A percentile compares a stretch with the other conserved stretches of the same genome.
Conservation (phyloP, 1,284 basidiomycete genomes). For the Lentinus polychrous region DNA sequence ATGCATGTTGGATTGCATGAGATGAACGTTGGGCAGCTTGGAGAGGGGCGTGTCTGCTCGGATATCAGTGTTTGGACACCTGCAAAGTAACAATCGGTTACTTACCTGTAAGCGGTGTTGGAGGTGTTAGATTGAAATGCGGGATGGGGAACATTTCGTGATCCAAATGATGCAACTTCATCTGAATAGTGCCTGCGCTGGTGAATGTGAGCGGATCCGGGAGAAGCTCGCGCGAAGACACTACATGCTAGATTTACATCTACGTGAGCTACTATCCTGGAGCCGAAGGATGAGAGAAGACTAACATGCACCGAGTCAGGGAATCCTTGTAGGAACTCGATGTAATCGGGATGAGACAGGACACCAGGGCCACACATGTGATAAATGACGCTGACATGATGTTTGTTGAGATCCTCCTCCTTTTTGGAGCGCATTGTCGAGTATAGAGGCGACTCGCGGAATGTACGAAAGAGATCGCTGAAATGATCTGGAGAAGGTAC, state of each 20-base stretch:
- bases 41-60: slow-evolving; percentile 40
- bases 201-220: slow-evolving; percentile 72
- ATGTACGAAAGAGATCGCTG: slow-evolving; percentile 45
- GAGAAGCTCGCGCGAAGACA: slow-evolving; percentile 54
- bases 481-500: slow-evolving; percentile 58
- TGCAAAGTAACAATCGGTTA: neutral
- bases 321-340: slow-evolving; percentile 56
- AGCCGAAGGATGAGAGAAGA: neutral
- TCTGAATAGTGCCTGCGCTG: slow-evolving; percentile 64
- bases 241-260: slow-evolving; percentile 48
- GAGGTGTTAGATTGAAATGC: slow-evolving; percentile 38
- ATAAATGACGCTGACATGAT: slow-evolving; percentile 51
- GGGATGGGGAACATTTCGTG: slow-evolving; percentile 69
- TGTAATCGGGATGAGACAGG: slow-evolving; percentile 63
- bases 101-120: slow-evolving; percentile 37
- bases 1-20: slow-evolving; percentile 34
- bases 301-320: slow-evolving; percentile 21
- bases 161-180: slow-evolving; percentile 72
- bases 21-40: slow-evolving; percentile 24
- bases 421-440: slow-evolving; percentile 38
- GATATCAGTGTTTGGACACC: neutral
- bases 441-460: slow-evolving; percentile 45
- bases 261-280: neutral
- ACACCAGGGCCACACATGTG: slow-evolving; percentile 66
- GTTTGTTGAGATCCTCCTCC: slow-evolving; percentile 33